Conservation (phyloP, 306 rosid species). For the Lotus japonicus region DNA sequence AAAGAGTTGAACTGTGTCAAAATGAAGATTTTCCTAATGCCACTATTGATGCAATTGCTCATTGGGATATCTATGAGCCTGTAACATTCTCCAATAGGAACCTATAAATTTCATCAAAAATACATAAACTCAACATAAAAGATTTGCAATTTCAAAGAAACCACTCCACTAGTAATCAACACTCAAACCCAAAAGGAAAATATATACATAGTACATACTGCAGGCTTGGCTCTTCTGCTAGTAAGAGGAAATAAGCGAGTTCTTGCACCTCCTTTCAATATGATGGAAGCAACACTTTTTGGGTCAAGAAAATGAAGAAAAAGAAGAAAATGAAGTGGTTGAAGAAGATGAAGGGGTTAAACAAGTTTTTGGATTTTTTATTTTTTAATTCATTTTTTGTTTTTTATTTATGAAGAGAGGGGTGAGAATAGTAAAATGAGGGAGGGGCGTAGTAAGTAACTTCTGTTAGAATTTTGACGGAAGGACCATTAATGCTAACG, state of each 20-base stretch:
- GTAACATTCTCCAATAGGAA: slow-evolving; percentile 91
- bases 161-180: neutral
- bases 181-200: neutral
- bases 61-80: slow-evolving; percentile 88
- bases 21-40: slow-evolving; percentile 76
- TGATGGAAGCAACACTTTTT: slow-evolving; percentile 72
- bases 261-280: slow-evolving; percentile 93
- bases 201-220: slow-evolving; percentile 46
- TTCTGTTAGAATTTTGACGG: too few relatives aligned
- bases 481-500: too few relatives aligned
- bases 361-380: too few relatives aligned
- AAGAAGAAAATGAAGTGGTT: too few relatives aligned
- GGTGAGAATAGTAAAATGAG: too few relatives aligned
- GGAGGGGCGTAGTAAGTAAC: too few relatives aligned
- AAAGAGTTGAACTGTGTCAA: slow-evolving; percentile 80
- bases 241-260: slow-evolving; percentile 93
- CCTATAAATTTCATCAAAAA: slow-evolving; percentile 43
- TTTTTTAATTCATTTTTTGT: too few relatives aligned
- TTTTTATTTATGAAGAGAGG: too few relatives aligned
- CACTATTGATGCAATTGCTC: slow-evolving; percentile 95
- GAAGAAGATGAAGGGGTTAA: too few relatives aligned
- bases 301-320: too few relatives aligned
- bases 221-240: slow-evolving; percentile 85
- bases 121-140: neutral
- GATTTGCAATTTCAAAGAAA: neutral